A percentile compares a stretch with the other conserved stretches of the same genome.
Conservation (phyloP, 345 rosid genomes). For the Fremontodendron californicum region DNA sequence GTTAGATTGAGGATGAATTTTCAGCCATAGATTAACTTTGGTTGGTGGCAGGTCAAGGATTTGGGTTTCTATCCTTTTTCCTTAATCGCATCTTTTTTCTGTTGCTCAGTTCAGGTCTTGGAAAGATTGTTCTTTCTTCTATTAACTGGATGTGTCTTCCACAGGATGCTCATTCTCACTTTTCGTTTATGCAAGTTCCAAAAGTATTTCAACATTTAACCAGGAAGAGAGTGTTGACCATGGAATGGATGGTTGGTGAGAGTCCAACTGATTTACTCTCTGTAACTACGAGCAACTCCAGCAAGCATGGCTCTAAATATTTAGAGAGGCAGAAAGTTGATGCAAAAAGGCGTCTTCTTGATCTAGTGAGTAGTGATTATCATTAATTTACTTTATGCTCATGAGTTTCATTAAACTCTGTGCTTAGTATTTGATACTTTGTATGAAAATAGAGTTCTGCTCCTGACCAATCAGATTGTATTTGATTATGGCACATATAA, state of each 20-base stretch:
- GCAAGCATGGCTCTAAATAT: constrained; percentile 30
- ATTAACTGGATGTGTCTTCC: constrained; percentile 24
- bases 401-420: background rate
- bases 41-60: background rate
- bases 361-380: constrained; percentile 51
- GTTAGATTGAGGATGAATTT: background rate
- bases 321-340: constrained; percentile 57
- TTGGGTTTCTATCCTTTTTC: background rate
- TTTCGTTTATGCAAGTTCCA: constrained; percentile 64
- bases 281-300: constrained; percentile 36
- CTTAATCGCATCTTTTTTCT: background rate
- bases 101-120: background rate
- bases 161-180: constrained; percentile 78
- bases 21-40: background rate
- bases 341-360: constrained; percentile 69
- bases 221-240: constrained; percentile 80
- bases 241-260: constrained; percentile 97
- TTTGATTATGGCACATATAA: background rate
- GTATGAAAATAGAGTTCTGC: background rate
- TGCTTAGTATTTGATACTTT: background rate
- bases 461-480: background rate
- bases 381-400: background rate
- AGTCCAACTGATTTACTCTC: constrained; percentile 69
- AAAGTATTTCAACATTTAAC: constrained; percentile 58
- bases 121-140: constrained; percentile 19